phyloP scores from a whole-genome alignment of 805 yeast species.

The Candida yuanshanica region DNA sequence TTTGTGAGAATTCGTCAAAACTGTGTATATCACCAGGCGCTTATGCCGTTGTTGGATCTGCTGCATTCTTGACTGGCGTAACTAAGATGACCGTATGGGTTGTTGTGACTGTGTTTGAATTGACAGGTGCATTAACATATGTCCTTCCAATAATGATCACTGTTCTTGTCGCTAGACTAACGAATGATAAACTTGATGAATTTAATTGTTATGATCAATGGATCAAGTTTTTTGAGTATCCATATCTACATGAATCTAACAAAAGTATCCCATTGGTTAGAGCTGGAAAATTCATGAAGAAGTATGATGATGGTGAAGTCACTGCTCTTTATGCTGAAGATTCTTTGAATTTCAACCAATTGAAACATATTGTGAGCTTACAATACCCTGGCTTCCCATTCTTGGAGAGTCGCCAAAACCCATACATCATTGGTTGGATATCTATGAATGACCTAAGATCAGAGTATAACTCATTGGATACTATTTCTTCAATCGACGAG shows the following conservation, averaged over 20 bases:
- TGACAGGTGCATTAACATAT: constrained; percentile 81
- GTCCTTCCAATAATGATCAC: constrained; percentile 83
- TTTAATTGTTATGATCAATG: constrained; percentile 63
- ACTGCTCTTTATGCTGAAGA: constrained; percentile 28
- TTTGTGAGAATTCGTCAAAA: constrained; percentile 38
- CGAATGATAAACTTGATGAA: constrained; percentile 56
- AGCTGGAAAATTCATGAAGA: constrained; percentile 32
- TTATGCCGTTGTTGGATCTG: constrained; percentile 86
- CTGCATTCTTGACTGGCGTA: constrained; percentile 73
- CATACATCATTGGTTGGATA: constrained; percentile 38
- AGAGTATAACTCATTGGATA: constrained; percentile 20
- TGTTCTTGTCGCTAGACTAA: constrained; percentile 67
- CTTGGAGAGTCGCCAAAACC: constrained; percentile 29
- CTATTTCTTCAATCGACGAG: constrained; percentile 1
- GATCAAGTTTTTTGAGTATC: constrained; percentile 36
- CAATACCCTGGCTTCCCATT: constrained; percentile 40
- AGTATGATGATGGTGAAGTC: constrained; percentile 23
- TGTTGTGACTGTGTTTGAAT: constrained; percentile 75
- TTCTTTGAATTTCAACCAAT: constrained; percentile 20
- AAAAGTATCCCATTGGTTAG: constrained; percentile 33
- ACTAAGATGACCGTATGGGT: constrained; percentile 76
- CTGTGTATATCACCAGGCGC: constrained; percentile 78
- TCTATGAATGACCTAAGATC: constrained; percentile 30
- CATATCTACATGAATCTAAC: constrained; percentile 37
- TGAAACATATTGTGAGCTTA: constrained; percentile 18